Evolutionary conservation across 441 rosid genomes (phyloP).

Genomic region (Pelargonium cotyledonis): DNA sequence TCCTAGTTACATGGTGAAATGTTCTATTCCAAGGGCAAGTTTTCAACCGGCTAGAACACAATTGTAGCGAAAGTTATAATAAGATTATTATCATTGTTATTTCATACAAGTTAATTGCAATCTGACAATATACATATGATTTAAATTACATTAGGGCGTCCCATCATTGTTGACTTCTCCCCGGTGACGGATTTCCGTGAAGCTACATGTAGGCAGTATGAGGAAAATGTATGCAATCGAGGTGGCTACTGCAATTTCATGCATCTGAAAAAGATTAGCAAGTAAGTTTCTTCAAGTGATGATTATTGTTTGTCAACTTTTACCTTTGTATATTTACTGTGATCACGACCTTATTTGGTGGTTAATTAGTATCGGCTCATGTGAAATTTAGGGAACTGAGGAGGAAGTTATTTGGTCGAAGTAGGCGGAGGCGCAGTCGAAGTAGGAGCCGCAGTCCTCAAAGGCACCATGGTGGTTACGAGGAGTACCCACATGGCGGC

Average conservation of each 20-base stretch:
- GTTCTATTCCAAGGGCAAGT: not conserved
- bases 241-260: slow-evolving; percentile 67
- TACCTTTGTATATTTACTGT: too few relatives aligned
- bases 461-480: slow-evolving; percentile 27
- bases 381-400: slow-evolving; percentile 42
- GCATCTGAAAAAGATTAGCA: slow-evolving; percentile 59
- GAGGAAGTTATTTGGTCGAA: slow-evolving; percentile 40
- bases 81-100: too few relatives aligned
- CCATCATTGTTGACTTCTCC: slow-evolving; percentile 72
- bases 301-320: too few relatives aligned
- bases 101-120: not conserved
- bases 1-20: not conserved
- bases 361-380: too few relatives aligned
- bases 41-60: not conserved
- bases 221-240: slow-evolving; percentile 70
- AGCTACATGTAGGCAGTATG: slow-evolving; percentile 79
- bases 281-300: slow-evolving; percentile 18
- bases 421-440: slow-evolving; percentile 41
- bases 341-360: too few relatives aligned
- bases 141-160: slow-evolving; percentile 41
- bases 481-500: slow-evolving; percentile 28
- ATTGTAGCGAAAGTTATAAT: too few relatives aligned
- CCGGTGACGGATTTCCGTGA: slow-evolving; percentile 81
- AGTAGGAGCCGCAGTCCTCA: slow-evolving; percentile 51
- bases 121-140: too few relatives aligned